Conservation (phyloP, 495 filamentous ascomycete species). For the Viridothelium virens region DNA sequence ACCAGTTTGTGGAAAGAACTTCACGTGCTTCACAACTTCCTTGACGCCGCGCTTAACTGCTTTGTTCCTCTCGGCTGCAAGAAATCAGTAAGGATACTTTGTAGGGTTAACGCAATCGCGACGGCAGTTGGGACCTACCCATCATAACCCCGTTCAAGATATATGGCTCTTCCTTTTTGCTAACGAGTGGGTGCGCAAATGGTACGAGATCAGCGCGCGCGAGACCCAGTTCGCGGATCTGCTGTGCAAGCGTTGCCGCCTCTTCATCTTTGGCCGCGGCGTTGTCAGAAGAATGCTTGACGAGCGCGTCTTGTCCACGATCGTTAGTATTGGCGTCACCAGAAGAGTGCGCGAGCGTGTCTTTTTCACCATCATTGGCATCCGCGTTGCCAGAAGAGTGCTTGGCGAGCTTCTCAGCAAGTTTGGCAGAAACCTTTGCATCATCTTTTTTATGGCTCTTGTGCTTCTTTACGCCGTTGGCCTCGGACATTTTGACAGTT, state of each 20-base stretch:
- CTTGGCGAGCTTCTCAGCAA: too few species aligned
- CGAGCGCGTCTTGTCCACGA: too few species aligned
- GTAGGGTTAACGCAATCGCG: neutral
- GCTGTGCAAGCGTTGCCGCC: too few species aligned
- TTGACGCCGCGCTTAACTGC: constrained; percentile 95
- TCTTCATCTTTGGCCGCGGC: too few species aligned
- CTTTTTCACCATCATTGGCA: too few species aligned
- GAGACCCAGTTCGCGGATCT: too few species aligned
- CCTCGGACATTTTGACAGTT: neutral
- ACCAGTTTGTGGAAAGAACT: constrained; percentile 54
- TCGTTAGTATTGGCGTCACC: too few species aligned
- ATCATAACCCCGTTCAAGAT: constrained; percentile 87
- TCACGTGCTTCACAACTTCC: constrained; percentile 95
- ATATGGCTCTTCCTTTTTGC: constrained; percentile 90
- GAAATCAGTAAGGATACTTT: neutral
- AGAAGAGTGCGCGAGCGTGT: too few species aligned
- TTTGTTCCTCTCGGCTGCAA: constrained; percentile 81
- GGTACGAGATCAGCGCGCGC: constrained; percentile 52
- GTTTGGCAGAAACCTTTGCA: too few species aligned
- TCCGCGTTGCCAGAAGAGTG: too few species aligned
- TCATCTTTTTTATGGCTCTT: neutral
- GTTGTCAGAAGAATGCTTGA: too few species aligned
- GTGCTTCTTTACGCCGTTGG: neutral
- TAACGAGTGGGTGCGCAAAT: constrained; percentile 85
- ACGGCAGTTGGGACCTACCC: constrained; percentile 49